A percentile compares a stretch with the other conserved stretches of the same genome.
Conservation (phyloP, 2,329 filamentous ascomycete species). For the Colletotrichum scovillei region DNA sequence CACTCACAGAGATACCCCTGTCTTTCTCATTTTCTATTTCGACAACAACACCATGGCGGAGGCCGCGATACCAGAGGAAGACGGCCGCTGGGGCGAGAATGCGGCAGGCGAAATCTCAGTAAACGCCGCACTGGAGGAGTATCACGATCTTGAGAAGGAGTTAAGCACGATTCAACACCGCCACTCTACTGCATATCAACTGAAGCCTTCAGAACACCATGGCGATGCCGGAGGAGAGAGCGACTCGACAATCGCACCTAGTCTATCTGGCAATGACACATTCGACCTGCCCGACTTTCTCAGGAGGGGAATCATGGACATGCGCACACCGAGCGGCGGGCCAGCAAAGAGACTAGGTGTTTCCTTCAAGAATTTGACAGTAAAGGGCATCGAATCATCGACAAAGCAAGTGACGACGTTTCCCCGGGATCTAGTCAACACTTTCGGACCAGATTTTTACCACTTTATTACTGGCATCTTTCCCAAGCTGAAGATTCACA, state of each 20-base stretch:
- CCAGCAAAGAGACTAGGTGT: slow-evolving; percentile 84
- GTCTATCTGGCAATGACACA: slow-evolving; percentile 8
- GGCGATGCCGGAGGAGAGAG: slow-evolving; percentile 23
- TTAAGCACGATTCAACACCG: slow-evolving; percentile 37
- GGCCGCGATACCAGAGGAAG: slow-evolving; percentile 8
- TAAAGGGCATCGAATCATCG: slow-evolving; percentile 76
- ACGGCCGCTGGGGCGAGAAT: slow-evolving; percentile 42
- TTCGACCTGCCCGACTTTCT: slow-evolving; percentile 80
- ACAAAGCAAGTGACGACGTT: slow-evolving; percentile 78
- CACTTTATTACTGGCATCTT: slow-evolving; percentile 61
- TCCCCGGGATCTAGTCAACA: slow-evolving; percentile 79
- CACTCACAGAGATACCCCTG: background rate
- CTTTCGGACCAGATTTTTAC: slow-evolving; percentile 85
- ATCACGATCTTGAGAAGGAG: slow-evolving; percentile 39
- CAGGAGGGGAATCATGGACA: slow-evolving; percentile 80
- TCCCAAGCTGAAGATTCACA: slow-evolving; percentile 43
- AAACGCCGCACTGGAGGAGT: slow-evolving; percentile 38
- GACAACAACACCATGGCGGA: background rate
- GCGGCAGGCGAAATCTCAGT: slow-evolving; percentile 37
- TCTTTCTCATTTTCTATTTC: background rate
- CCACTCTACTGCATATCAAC: slow-evolving; percentile 7
- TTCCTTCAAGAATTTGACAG: slow-evolving; percentile 79
- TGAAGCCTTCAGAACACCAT: background rate
- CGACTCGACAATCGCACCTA: slow-evolving; percentile 29
- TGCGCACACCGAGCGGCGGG: slow-evolving; percentile 69